Evolutionary conservation across 2,329 filamentous ascomycete species (phyloP).

Genomic region (Penicillium sp.): DNA sequence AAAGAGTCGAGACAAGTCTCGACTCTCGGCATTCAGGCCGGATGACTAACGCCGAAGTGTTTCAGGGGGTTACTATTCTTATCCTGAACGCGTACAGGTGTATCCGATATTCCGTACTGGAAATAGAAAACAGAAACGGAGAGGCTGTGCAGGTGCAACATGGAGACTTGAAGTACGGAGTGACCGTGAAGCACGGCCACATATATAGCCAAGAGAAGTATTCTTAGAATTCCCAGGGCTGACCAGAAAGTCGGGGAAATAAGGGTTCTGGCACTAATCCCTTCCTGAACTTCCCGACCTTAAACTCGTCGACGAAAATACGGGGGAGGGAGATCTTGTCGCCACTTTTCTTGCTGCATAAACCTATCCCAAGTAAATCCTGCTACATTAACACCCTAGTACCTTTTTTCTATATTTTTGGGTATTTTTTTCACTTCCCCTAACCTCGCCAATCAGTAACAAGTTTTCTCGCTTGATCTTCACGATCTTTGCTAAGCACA

Average conservation of each 20-base stretch:
- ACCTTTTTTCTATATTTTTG: background rate
- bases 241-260: constrained; percentile 14
- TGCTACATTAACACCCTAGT: background rate
- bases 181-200: background rate
- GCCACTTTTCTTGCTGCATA: constrained; percentile 16
- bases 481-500: background rate
- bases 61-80: constrained; percentile 16
- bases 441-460: too few species aligned
- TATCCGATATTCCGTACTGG: too few species aligned
- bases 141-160: constrained; percentile 6
- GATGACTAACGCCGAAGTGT: constrained; percentile 7
- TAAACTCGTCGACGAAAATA: constrained; percentile 20
- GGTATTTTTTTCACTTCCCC: background rate
- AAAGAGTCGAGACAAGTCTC: background rate
- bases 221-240: constrained; percentile 20
- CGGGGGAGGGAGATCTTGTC: constrained; percentile 21
- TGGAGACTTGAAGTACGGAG: background rate
- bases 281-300: constrained; percentile 36
- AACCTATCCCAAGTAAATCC: background rate
- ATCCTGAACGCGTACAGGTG: background rate
- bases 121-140: background rate
- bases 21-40: background rate
- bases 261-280: constrained; percentile 6
- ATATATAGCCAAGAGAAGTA: constrained; percentile 6
- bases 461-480: background rate